Conservation (phyloP, 116 monocot species). For the Iris pallida region DNA sequence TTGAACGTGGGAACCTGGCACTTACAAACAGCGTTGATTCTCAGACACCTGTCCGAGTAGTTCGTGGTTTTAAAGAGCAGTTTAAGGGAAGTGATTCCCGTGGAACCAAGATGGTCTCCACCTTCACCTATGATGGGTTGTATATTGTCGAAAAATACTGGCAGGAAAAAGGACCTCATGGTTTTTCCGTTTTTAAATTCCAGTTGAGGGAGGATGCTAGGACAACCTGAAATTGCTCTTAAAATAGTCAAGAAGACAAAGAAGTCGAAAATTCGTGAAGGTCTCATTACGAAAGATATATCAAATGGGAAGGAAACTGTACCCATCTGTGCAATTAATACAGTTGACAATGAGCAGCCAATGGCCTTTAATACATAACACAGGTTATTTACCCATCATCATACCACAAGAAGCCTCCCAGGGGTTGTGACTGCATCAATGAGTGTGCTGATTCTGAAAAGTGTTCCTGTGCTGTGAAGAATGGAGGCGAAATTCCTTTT, state of each 20-base stretch:
- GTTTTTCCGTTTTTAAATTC: conserved; percentile 52
- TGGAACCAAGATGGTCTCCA: conserved; percentile 23
- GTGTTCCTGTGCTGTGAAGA: conserved; percentile 60
- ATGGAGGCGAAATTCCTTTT: conserved; percentile 59
- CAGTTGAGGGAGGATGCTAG: conserved; percentile 47
- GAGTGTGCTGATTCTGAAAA: conserved; percentile 44
- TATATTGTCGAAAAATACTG: conserved; percentile 64
- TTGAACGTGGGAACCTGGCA: conserved; percentile 67
- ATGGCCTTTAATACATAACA: conserved; percentile 38
- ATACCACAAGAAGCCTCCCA: conserved; percentile 27
- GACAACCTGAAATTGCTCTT: conserved; percentile 56
- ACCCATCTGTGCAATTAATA: conserved; percentile 57
- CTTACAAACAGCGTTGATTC: conserved; percentile 67
- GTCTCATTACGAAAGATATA: conserved; percentile 44
- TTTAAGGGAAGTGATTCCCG: conserved; percentile 5
- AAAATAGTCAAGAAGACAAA: conserved; percentile 33
- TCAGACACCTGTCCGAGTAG: conserved; percentile 63
- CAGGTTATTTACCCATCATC: conserved; percentile 41
- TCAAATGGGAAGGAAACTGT: conserved; percentile 49
- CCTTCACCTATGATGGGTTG: conserved; percentile 71
- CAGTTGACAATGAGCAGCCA: conserved; percentile 40
- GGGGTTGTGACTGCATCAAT: conserved; percentile 46
- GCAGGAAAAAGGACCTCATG: conserved; percentile 37
- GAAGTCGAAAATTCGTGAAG: conserved; percentile 32
- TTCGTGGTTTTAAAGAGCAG: conserved; percentile 48